phyloP scores from a whole-genome alignment of 164 flowering plant genomes.

The Nymphaea colorata region DNA sequence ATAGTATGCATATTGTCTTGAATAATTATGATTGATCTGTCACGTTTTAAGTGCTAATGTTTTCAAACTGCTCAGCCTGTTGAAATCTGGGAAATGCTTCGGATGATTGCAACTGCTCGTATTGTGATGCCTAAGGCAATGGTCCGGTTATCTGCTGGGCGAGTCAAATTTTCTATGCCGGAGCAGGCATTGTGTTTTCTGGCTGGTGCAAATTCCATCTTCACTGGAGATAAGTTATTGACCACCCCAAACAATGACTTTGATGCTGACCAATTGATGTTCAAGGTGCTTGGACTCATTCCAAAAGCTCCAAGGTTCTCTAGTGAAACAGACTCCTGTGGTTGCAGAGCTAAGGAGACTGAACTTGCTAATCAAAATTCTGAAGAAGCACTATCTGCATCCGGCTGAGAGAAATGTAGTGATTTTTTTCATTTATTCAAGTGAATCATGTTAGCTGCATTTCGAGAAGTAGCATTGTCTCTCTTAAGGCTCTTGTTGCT shows the following conservation, averaged over 20 bases:
- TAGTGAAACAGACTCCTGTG: constrained; percentile 11
- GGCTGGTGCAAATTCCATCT: constrained; percentile 97
- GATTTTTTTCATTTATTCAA: not conserved
- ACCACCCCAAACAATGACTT: constrained; percentile 93
- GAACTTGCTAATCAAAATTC: constrained; percentile 33
- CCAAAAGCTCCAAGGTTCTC: constrained; percentile 78
- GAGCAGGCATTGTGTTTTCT: constrained; percentile 97
- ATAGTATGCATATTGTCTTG: not conserved
- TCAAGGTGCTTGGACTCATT: constrained; percentile 73
- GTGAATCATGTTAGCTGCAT: too few species aligned
- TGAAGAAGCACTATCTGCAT: constrained; percentile 39
- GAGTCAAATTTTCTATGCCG: constrained; percentile 82
- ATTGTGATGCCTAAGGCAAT: constrained; percentile 96
- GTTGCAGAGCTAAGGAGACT: not conserved
- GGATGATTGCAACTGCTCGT: constrained; percentile 94
- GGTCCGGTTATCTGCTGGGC: constrained; percentile 94
- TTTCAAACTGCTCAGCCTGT: constrained; percentile 56
- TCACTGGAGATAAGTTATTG: constrained; percentile 90
- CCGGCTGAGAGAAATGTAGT: constrained; percentile 13
- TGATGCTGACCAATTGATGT: constrained; percentile 88
- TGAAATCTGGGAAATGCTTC: constrained; percentile 98
- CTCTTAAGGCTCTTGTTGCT: not conserved
- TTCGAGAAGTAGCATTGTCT: not conserved
- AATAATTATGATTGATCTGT: not conserved
- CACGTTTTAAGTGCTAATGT: not conserved